Percentiles rank a stretch among this genome's conserved stretches.
These are phyloP conservation scores for Yamadazyma olivae DNA, from an alignment of 805 yeast genomes.

Conservation along the genomic window DNA sequence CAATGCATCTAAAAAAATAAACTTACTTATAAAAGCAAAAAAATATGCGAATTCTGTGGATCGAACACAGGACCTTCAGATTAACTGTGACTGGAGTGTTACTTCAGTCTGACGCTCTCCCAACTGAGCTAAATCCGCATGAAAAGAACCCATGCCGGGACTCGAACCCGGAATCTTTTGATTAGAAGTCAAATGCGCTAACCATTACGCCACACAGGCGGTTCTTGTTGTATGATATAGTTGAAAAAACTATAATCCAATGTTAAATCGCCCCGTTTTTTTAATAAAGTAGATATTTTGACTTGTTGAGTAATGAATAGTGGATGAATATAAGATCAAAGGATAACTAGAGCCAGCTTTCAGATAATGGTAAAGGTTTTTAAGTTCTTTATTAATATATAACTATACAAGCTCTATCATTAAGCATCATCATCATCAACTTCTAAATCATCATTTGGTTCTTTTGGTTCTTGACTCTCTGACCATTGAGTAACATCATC, in stretches of 20 bases:
- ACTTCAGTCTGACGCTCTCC: conserved; percentile 38
- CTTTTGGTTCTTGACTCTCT: conserved; percentile 94
- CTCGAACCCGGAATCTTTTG: conserved; percentile 14
- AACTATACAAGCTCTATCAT: no score
- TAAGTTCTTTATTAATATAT: no score
- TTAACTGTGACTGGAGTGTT: conserved; percentile 14
- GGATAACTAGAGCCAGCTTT: no score
- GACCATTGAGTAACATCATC: conserved; percentile 99
- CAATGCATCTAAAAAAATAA: neutral
- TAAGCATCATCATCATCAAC: conserved; percentile 46
- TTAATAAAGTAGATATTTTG: no score
- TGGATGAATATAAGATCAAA: no score
- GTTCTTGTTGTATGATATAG: no score
- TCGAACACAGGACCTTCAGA: conserved; percentile 85
- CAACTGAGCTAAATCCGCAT: conserved; percentile 36
- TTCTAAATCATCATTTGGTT: conserved; percentile 76
- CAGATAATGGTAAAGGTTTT: no score
- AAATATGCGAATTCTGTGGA: conserved; percentile 62
- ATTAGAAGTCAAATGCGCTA: conserved; percentile 13
- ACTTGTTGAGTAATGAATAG: no score
- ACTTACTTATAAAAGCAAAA: no score
- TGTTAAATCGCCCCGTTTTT: no score
- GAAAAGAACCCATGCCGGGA: conserved; percentile 11
- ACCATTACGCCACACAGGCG: conserved; percentile 14
- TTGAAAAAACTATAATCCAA: no score